A percentile compares a stretch with the other conserved stretches of the same genome.
phyloP scores from a whole-genome alignment of 495 filamentous ascomycete species.

The Penicillium odoratum region DNA sequence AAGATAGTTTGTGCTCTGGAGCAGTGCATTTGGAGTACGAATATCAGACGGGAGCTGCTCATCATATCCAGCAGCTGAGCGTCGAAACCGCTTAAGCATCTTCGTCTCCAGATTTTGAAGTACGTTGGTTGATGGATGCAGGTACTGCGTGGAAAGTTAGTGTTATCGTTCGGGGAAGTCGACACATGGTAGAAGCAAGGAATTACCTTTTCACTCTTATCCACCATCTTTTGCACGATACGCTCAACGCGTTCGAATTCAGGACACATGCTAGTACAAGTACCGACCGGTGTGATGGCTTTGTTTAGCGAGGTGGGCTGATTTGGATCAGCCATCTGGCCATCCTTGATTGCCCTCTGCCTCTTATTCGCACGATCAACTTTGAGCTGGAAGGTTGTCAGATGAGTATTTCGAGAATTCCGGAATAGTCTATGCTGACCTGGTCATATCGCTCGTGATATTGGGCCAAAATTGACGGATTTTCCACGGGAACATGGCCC shows the following conservation, averaged over 20 bases:
- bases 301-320: conserved; percentile 76
- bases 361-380: conserved; percentile 68
- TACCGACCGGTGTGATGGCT: conserved; percentile 84
- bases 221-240: conserved; percentile 67
- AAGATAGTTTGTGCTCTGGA: conserved; percentile 79
- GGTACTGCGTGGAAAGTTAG: conserved; percentile 30
- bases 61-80: conserved; percentile 90
- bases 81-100: conserved; percentile 83
- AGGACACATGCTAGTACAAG: conserved; percentile 92
- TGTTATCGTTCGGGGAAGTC: neutral
- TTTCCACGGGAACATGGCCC: conserved; percentile 22
- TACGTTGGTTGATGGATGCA: conserved; percentile 37
- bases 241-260: conserved; percentile 82
- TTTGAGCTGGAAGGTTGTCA: conserved; percentile 51
- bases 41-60: conserved; percentile 91
- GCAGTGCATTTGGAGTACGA: conserved; percentile 72
- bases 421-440: conserved; percentile 26
- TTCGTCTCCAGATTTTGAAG: conserved; percentile 51
- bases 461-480: conserved; percentile 23
- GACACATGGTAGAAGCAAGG: neutral
- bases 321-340: conserved; percentile 85
- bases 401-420: conserved; percentile 8
- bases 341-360: conserved; percentile 66
- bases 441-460: conserved; percentile 47
- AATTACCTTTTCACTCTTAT: conserved; percentile 59